Conservation (phyloP, 108 stramenopile species). For the Pseudonitzschia multistriata region DNA sequence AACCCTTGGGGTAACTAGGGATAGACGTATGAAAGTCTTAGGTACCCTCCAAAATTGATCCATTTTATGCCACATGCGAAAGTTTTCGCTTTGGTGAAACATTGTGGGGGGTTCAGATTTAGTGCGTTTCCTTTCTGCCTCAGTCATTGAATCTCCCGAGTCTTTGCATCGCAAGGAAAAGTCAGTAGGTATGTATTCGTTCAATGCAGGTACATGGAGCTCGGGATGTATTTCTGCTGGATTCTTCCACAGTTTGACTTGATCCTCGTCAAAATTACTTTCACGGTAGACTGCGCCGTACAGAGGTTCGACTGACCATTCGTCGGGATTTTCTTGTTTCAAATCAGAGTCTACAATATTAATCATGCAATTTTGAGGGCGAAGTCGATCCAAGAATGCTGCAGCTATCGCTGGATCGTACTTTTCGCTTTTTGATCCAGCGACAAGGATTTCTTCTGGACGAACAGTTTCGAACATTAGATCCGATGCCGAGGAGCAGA, state of each 20-base stretch:
- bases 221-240: conserved; percentile 50
- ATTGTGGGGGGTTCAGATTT: conserved; percentile 43
- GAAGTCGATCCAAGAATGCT: conserved; percentile 73
- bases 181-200: conserved; percentile 78
- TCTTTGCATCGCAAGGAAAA: conserved; percentile 79
- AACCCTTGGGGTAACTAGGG: conserved; percentile 63
- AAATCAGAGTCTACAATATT: conserved; percentile 60
- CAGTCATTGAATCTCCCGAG: conserved; percentile 12
- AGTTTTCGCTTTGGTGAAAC: conserved; percentile 50
- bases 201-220: conserved; percentile 71
- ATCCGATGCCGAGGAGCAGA: conserved; percentile 75
- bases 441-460: conserved; percentile 52
- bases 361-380: conserved; percentile 73
- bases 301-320: conserved; percentile 79
- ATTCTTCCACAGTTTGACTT: conserved; percentile 60
- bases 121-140: conserved; percentile 2
- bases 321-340: conserved; percentile 41
- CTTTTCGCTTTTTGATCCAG: conserved; percentile 42
- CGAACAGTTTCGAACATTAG: conserved; percentile 55
- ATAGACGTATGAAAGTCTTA: conserved; percentile 63
- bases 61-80: conserved; percentile 85
- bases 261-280: conserved; percentile 40
- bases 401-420: conserved; percentile 58
- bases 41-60: conserved; percentile 79
- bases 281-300: conserved; percentile 88